phyloP scores from a whole-genome alignment of 177 flowering plant species.

The Vitis hybrid region DNA sequence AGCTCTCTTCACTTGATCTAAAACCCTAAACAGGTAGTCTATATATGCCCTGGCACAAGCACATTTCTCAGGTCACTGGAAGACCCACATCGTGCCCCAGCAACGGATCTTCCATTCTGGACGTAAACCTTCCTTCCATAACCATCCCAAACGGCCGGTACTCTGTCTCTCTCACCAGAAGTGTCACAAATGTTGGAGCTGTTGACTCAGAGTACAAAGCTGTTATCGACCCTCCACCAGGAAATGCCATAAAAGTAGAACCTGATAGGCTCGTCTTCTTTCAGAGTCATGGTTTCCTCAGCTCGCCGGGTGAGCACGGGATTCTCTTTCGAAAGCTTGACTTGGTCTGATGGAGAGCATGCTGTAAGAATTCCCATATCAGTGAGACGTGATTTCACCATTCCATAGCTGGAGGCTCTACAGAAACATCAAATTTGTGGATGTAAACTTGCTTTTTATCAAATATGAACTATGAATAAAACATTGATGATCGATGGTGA shows the following conservation, averaged over 20 bases:
- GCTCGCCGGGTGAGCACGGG: constrained; percentile 13
- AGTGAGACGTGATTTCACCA: too few relatives aligned
- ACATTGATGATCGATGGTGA: too few relatives aligned
- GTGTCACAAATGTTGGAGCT: constrained; percentile 39
- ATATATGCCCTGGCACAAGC: not conserved
- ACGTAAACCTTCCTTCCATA: constrained; percentile 37
- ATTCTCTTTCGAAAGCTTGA: constrained; percentile 32
- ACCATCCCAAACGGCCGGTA: constrained; percentile 29
- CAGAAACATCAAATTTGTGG: too few relatives aligned
- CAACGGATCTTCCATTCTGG: constrained; percentile 13
- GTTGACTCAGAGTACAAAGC: constrained; percentile 20
- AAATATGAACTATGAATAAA: too few relatives aligned
- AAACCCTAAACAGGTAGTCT: not conserved
- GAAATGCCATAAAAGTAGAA: constrained; percentile 13
- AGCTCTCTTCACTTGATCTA: not conserved
- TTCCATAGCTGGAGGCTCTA: too few relatives aligned
- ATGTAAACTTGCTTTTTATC: too few relatives aligned
- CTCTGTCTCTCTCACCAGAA: constrained; percentile 21
- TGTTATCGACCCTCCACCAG: constrained; percentile 21
- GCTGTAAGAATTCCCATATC: constrained; percentile 27
- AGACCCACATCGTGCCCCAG: constrained; percentile 12
- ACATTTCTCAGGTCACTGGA: constrained; percentile 5
- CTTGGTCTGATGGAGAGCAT: constrained; percentile 32
- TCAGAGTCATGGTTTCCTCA: constrained; percentile 19
- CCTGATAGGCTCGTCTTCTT: constrained; percentile 26